These are phyloP conservation scores for Agapanthus africanus DNA, from an alignment of 106 monocot species.

Conservation along the genomic window DNA sequence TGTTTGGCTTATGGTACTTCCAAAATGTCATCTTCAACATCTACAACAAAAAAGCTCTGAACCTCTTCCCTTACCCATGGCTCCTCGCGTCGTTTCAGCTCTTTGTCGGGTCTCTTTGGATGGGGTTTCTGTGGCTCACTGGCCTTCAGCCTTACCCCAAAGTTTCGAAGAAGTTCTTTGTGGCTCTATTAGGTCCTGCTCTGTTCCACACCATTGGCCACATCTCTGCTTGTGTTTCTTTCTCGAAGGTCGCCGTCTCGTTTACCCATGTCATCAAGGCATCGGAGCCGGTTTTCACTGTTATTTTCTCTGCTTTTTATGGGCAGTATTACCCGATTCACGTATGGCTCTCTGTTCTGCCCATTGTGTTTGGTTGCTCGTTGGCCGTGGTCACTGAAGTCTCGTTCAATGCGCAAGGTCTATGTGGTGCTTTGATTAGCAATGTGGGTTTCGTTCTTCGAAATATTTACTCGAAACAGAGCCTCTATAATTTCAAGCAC, in stretches of 20 bases:
- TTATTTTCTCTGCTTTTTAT: constrained; percentile 35
- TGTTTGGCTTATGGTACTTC: constrained; percentile 52
- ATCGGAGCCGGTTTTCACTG: constrained; percentile 60
- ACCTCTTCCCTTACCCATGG: constrained; percentile 63
- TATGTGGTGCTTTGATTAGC: constrained; percentile 52
- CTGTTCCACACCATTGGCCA: constrained; percentile 68
- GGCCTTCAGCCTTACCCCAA: constrained; percentile 33
- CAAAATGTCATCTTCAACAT: constrained; percentile 67
- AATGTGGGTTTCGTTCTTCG: constrained; percentile 56
- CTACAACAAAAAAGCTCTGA: constrained; percentile 63
- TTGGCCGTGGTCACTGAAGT: constrained; percentile 41
- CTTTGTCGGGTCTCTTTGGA: constrained; percentile 49
- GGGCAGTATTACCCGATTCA: constrained; percentile 36
- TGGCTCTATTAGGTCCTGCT: constrained; percentile 42
- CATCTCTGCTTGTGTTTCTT: constrained; percentile 49
- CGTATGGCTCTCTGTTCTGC: constrained; percentile 36
- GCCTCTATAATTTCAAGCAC: constrained; percentile 35
- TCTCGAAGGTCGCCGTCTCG: constrained; percentile 58
- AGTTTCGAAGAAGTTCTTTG: constrained; percentile 25
- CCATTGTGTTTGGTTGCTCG: constrained; percentile 31
- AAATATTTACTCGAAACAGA: constrained; percentile 56
- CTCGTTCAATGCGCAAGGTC: constrained; percentile 33
- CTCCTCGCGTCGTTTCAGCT: constrained; percentile 64
- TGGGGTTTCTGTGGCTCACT: constrained; percentile 36
- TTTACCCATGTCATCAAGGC: constrained; percentile 67